phyloP scores from a whole-genome alignment of 352 stramenopile genomes.

The Globisporangium mamillatum region DNA sequence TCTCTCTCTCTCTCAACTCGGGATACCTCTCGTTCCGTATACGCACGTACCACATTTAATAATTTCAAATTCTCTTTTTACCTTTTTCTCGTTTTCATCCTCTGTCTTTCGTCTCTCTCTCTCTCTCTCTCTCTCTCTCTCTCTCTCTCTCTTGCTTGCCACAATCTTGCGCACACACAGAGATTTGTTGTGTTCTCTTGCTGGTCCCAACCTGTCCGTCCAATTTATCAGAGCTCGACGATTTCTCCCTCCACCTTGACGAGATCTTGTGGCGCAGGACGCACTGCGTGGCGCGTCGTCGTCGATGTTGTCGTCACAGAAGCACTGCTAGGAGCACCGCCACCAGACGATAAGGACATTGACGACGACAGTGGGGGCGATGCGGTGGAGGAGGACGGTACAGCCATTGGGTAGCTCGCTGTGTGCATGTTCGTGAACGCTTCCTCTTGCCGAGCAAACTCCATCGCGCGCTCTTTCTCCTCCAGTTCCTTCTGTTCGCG shows the following conservation, averaged over 20 bases:
- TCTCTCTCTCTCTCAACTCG: background rate
- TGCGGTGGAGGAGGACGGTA: background rate
- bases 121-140: constrained; percentile 4
- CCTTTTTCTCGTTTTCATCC: background rate
- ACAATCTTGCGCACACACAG: background rate
- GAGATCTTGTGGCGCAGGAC: constrained; percentile 37
- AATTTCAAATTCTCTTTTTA: constrained; percentile 11
- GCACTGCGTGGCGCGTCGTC: constrained; percentile 19
- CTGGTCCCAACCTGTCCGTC: background rate
- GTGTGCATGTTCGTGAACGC: constrained; percentile 21
- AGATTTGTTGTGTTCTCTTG: background rate
- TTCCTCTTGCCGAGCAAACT: constrained; percentile 19
- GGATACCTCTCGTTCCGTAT: background rate
- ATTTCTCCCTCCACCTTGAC: constrained; percentile 60
- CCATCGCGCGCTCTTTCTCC: constrained; percentile 7
- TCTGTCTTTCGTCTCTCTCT: background rate
- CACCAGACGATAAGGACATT: background rate
- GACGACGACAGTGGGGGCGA: constrained; percentile 1
- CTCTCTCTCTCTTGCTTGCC: background rate
- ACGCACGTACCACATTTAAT: background rate
- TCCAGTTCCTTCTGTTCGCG: constrained; percentile 7
- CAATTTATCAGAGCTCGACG: constrained; percentile 40
- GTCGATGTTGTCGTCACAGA: background rate
- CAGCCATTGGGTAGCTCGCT: constrained; percentile 11
- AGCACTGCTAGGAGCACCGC: background rate